These are phyloP conservation scores for Elsinoe ampelina DNA, from an alignment of 2,329 filamentous ascomycete genomes.

Conservation along the genomic window DNA sequence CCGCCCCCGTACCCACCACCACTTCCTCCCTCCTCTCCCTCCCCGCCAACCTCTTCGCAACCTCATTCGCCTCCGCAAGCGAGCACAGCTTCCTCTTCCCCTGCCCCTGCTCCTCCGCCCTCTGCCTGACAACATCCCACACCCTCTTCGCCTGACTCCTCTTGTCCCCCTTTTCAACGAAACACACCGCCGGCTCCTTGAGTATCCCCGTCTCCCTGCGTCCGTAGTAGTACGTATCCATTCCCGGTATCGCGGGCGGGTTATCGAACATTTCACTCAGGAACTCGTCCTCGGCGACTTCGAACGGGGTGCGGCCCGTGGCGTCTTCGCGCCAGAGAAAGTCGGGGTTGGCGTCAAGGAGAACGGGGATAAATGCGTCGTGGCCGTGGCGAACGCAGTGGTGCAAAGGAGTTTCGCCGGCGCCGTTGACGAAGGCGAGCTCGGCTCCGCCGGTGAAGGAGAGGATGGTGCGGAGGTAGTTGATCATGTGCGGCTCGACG, in stretches of 20 bases:
- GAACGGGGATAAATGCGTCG: conserved; percentile 42
- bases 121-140: conserved; percentile 26
- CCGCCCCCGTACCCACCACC: not conserved
- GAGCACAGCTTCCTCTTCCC: conserved; percentile 47
- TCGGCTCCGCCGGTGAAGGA: conserved; percentile 37
- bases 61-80: conserved; percentile 52
- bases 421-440: conserved; percentile 50
- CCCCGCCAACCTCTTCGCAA: conserved; percentile 33
- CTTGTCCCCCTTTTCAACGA: not conserved
- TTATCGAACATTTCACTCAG: conserved; percentile 29
- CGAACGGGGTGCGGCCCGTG: conserved; percentile 62
- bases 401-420: conserved; percentile 58
- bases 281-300: conserved; percentile 53
- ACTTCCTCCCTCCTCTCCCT: not conserved
- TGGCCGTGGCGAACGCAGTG: conserved; percentile 38
- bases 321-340: conserved; percentile 65
- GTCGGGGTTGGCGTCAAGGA: conserved; percentile 47
- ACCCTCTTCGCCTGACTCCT: conserved; percentile 10
- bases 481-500: not conserved
- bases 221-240: conserved; percentile 20
- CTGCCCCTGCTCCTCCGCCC: conserved; percentile 10
- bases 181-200: not conserved
- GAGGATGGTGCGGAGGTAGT: not conserved
- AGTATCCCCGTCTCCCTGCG: not conserved
- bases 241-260: conserved; percentile 18